These are phyloP conservation scores for Xylariomycetidae sp. DNA, from an alignment of 2,329 filamentous ascomycete genomes.

Conservation along the genomic window DNA sequence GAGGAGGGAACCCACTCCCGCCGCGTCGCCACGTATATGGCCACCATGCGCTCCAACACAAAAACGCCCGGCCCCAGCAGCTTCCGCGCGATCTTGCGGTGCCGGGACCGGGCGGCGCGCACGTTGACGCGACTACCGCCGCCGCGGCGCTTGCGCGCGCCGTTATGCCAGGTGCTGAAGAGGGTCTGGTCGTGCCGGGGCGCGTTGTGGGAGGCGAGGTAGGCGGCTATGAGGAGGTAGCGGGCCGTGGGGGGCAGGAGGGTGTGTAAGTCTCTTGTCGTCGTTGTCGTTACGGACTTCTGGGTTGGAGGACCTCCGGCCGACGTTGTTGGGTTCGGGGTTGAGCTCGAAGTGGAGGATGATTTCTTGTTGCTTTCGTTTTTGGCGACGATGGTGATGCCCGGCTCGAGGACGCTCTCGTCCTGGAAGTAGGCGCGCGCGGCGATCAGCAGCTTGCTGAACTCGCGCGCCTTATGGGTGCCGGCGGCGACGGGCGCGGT, in stretches of 20 bases:
- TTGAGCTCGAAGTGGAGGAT: slow-evolving; percentile 7
- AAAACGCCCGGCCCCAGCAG: slow-evolving; percentile 74
- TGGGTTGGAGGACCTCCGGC: slow-evolving; percentile 9
- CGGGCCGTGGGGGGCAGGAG: slow-evolving; percentile 69
- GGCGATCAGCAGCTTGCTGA: slow-evolving; percentile 74
- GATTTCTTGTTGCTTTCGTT: slow-evolving; percentile 3
- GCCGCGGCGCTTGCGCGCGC: slow-evolving; percentile 44
- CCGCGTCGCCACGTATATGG: slow-evolving; percentile 67
- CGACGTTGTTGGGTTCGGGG: slow-evolving; percentile 9
- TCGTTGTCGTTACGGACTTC: slow-evolving; percentile 3
- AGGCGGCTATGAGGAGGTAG: slow-evolving; percentile 69
- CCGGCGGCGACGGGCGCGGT: slow-evolving; percentile 70
- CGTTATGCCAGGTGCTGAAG: slow-evolving; percentile 67
- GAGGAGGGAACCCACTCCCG: slow-evolving; percentile 44
- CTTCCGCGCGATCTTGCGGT: slow-evolving; percentile 71
- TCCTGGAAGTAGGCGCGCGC: slow-evolving; percentile 67
- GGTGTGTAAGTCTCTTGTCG: slow-evolving; percentile 42
- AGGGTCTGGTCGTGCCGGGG: slow-evolving; percentile 67
- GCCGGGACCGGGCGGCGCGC: slow-evolving; percentile 35
- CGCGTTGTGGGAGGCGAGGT: slow-evolving; percentile 77
- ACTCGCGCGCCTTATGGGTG: slow-evolving; percentile 73
- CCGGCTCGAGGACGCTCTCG: slow-evolving; percentile 64
- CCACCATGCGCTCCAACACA: slow-evolving; percentile 71
- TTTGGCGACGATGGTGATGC: slow-evolving; percentile 34
- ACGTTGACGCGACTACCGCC: slow-evolving; percentile 34